Evolutionary conservation across 805 yeast genomes (phyloP), one percentile per base, ranked within the genome.

Genomic region (Kuraishia piskuri): DNA sequence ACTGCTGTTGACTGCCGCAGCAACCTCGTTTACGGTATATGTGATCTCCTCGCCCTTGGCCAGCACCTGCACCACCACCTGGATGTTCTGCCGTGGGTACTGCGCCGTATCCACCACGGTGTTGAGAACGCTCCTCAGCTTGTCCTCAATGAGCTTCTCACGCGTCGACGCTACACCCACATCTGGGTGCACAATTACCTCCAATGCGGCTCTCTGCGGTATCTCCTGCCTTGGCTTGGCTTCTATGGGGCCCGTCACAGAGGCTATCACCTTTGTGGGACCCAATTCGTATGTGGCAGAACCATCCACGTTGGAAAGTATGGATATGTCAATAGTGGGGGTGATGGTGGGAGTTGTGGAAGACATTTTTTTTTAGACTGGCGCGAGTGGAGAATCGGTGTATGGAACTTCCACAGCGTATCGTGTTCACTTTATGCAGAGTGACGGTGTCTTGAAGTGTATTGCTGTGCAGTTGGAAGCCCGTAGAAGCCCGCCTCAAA

Each of bases 241-340:
- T 62, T 92, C 97, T 26, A 92, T 78, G 0, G 99, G 99, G 0
- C 99, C 99, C 1, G 91, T 79, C 0, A 92, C 91, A 0, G 96
- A 83, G 47, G 85, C 81, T 2, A 91, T 68, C 2, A 87, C 83
- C 54, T 78, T 78, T 1, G 86, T 80, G 19, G 66, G 66, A 1
- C 78, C 80, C n/a, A 70, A 64, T 17, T 69, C 64, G 54, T 83
- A 72, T 22, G 77, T 77, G 1, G 92, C 83, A 0, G 96, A 88
- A 1, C 97, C 97, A 65, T 90, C 96, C 1, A 85, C 92, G 57
- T 82, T 31, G 17, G 40, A 31, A 5, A 31, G 40, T 4, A n/a
- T 5, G 9, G 40, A 31, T 31, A 31, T 31, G 9, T 31, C 40
- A 8, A 31, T n/a, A 31, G 14, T 12, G 7, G 40, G 40, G 17